phyloP scores from a whole-genome alignment of 176 grass and related monocot species.

The Oryza meridionalis region DNA sequence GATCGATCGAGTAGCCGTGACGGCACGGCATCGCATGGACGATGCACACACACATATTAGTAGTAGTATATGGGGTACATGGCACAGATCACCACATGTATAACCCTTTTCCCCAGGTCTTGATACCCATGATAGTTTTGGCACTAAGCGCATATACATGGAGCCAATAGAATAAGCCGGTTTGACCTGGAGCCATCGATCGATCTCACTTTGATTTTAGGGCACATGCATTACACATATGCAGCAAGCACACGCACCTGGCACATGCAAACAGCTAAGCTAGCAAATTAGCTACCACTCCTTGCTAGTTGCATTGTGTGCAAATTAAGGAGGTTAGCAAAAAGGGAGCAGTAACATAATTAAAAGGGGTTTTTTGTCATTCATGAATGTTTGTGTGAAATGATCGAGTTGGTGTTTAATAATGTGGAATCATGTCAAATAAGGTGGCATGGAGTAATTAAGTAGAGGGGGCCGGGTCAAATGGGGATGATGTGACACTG shows the following conservation, averaged over 20 bases:
- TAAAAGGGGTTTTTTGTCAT: not conserved
- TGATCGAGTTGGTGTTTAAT: slow-evolving; percentile 5
- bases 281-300: not conserved
- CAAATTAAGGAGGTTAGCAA: not conserved
- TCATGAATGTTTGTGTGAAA: not conserved
- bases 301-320: not conserved
- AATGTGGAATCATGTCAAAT: slow-evolving; percentile 17
- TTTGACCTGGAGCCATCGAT: slow-evolving; percentile 42
- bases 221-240: slow-evolving; percentile 6
- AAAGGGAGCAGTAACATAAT: not conserved
- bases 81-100: slow-evolving; percentile 36
- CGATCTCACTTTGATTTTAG: not conserved
- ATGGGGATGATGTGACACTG: slow-evolving; percentile 20
- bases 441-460: slow-evolving; percentile 33
- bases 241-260: not conserved
- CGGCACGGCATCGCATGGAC: slow-evolving; percentile 46
- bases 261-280: not conserved
- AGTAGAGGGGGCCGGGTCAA: not conserved
- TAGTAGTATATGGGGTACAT: slow-evolving; percentile 20
- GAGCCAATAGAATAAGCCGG: slow-evolving; percentile 15
- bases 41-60: not conserved
- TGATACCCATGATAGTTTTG: slow-evolving; percentile 39
- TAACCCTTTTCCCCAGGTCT: slow-evolving; percentile 36
- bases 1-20: slow-evolving; percentile 41
- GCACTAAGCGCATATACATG: slow-evolving; percentile 37